Percentiles rank a stretch among this genome's conserved stretches.
These are phyloP conservation scores for Neurospora tetrasperma DNA, from an alignment of 495 filamentous ascomycete genomes.

Conservation along the genomic window DNA sequence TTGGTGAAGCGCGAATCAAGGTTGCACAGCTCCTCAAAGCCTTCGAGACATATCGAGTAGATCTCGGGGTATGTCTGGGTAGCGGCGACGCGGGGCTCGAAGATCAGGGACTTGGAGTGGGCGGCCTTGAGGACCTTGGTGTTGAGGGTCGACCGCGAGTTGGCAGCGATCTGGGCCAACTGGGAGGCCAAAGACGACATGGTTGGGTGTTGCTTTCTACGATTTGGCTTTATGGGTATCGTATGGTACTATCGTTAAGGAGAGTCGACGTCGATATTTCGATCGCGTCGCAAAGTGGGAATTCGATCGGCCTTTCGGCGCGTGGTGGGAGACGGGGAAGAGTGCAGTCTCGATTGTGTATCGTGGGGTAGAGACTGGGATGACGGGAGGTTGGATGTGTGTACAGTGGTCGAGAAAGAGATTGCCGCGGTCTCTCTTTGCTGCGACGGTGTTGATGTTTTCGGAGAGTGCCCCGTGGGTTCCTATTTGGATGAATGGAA, in stretches of 20 bases:
- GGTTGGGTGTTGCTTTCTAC: not conserved
- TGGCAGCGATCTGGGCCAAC: constrained; percentile 67
- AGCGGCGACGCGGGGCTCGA: constrained; percentile 68
- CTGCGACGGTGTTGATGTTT: not conserved
- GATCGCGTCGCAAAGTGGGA: not conserved
- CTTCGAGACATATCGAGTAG: constrained; percentile 75
- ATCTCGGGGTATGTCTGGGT: constrained; percentile 82
- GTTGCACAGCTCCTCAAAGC: constrained; percentile 79
- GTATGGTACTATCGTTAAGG: not conserved
- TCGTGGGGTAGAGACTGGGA: not conserved
- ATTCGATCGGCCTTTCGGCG: not conserved
- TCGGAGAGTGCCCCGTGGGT: not conserved
- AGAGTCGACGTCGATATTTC: not conserved
- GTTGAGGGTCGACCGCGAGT: constrained; percentile 70
- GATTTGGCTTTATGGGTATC: not conserved
- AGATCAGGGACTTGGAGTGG: constrained; percentile 87
- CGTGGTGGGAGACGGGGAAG: not conserved
- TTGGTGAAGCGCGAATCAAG: constrained; percentile 64
- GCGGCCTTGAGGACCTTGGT: constrained; percentile 79
- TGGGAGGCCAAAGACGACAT: constrained; percentile 67
- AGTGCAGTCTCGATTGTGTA: not conserved
- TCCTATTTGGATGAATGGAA: not conserved
- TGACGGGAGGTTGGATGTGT: not conserved
- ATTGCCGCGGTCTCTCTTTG: not conserved
- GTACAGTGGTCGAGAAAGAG: not conserved